Base-by-base conservation (phyloP, 345 rosid species). In the Citrus maxima region DNA sequence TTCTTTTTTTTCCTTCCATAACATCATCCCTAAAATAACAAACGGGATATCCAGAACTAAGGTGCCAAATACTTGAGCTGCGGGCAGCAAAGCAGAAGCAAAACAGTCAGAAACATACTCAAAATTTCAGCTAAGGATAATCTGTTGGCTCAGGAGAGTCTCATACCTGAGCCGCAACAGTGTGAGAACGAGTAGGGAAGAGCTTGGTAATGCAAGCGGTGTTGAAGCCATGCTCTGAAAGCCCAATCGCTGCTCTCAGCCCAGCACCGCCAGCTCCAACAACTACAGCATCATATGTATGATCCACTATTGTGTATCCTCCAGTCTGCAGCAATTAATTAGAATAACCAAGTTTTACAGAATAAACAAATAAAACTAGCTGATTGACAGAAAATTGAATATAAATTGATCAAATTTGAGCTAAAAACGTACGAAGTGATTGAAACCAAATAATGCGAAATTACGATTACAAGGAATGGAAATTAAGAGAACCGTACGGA, bases 221-320 rank as follows among this genome's bases (percentile, higher is more conserved):
- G 78, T 94, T 94, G 71, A 97, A 94, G n/a, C 98, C 98, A 87
- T 97, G 98, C 87, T 97, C 99, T 0, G 99, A 97, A 38, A 97
- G 93, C 56, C 98, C 99, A 10, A 97, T 97, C 51, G 99, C 98
- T 9, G 99, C 98, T 78, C 98, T 84, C 79, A 97, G 85, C 28
- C 99, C 98, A 0, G 99, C 98, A 68, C 99, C 99, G 70, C 99
- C 99, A 32, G 98, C 99, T 84, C 99, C 98, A 3, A 94, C 97
- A 16, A 97, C 98, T 2, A 97, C 89, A 7, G 99, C 98, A 79
- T 97, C 99, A 25, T 97, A 94, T 42, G 94, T 89, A 82, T 97
- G 99, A 89, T 97, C 98, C 24, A 94, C 98, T 68, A 97, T 74
- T 54, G 98, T 97, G 81, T 97, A 97, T 66, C 79, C 88, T 58